phyloP scores from a whole-genome alignment of 176 grass and related monocot genomes.

The Ensete ventricosum region DNA sequence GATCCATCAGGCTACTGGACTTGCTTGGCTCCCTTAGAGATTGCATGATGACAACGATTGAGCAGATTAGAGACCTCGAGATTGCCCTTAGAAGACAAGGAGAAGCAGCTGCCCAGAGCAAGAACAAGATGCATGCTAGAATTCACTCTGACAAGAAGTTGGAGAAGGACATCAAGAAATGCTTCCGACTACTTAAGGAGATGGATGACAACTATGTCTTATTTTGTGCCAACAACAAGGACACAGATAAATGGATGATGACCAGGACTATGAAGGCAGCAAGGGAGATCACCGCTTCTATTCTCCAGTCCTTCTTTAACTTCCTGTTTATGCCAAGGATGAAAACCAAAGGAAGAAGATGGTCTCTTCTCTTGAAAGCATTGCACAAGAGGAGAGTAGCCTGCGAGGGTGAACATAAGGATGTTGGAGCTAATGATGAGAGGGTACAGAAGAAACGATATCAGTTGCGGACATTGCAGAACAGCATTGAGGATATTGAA shows the following conservation, averaged over 20 bases:
- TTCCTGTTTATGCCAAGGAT: neutral
- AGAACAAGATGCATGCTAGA: neutral
- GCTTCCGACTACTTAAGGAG: neutral
- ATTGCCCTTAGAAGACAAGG: neutral
- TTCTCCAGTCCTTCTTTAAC: conserved; percentile 5
- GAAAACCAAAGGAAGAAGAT: neutral
- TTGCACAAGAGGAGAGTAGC: conserved; percentile 9
- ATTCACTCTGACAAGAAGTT: neutral
- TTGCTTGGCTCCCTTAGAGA: neutral
- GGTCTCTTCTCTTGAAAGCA: conserved; percentile 6
- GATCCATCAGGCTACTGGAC: neutral
- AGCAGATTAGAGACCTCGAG: neutral
- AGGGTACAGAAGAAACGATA: neutral
- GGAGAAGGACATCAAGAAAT: neutral
- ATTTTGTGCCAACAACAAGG: neutral
- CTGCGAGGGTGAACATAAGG: neutral
- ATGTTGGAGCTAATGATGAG: neutral
- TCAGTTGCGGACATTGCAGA: neutral
- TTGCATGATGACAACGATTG: neutral
- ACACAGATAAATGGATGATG: neutral
- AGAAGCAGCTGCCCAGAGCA: neutral
- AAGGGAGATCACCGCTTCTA: neutral
- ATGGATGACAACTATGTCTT: neutral
- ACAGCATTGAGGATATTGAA: conserved; percentile 5
- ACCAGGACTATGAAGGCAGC: conserved; percentile 1